Conservation (phyloP, 495 filamentous ascomycete species). For the Penicillium malachiteum region DNA sequence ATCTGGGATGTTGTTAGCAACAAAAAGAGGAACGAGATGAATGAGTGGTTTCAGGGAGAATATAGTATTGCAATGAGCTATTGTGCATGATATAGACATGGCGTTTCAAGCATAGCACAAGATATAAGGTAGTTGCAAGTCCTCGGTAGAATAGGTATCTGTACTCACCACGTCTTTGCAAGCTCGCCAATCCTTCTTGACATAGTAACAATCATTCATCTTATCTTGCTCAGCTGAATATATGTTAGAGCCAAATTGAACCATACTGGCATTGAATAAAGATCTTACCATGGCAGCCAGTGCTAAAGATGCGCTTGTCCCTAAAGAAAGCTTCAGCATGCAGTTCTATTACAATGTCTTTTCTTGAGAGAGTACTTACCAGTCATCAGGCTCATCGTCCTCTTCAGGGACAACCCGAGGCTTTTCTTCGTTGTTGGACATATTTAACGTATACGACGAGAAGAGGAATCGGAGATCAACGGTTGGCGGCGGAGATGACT, state of each 20-base stretch:
- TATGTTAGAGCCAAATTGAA: slow-evolving; percentile 6
- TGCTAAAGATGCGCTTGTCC: slow-evolving; percentile 98
- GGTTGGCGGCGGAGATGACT: slow-evolving; percentile 9
- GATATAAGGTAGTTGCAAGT: not conserved
- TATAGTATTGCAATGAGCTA: not conserved
- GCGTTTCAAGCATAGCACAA: not conserved
- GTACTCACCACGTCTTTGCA: slow-evolving; percentile 85
- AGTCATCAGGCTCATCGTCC: slow-evolving; percentile 94
- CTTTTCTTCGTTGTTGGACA: slow-evolving; percentile 42
- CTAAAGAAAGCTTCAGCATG: slow-evolving; percentile 40
- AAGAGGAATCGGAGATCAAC: slow-evolving; percentile 11
- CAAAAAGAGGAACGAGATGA: slow-evolving; percentile 7
- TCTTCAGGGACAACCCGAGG: slow-evolving; percentile 43
- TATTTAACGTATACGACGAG: slow-evolving; percentile 19
- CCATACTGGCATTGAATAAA: not conserved
- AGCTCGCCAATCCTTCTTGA: slow-evolving; percentile 92
- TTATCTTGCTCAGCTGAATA: slow-evolving; percentile 76
- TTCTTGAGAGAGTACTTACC: slow-evolving; percentile 54
- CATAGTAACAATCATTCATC: slow-evolving; percentile 92
- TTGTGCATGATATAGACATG: not conserved
- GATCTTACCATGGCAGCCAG: slow-evolving; percentile 79
- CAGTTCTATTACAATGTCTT: not conserved
- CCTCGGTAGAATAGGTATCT: not conserved
- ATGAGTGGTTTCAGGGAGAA: not conserved
- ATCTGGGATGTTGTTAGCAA: slow-evolving; percentile 57